Evolutionary conservation across 139 green algal species (phyloP).

Genomic region (Yamagishiella unicocca): DNA sequence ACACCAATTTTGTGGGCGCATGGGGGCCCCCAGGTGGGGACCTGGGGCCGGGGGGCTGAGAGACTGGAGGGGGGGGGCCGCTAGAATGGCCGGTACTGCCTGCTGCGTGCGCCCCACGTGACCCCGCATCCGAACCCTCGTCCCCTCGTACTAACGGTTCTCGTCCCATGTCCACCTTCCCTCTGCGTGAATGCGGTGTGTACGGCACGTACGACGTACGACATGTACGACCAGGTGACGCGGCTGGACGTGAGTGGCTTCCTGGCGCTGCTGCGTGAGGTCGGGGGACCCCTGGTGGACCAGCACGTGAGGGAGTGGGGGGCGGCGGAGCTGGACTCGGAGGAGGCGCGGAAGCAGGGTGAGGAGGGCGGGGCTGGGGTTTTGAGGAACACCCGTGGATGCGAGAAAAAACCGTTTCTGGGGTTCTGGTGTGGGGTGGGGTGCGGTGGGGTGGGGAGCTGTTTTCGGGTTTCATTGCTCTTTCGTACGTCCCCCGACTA

Average conservation of each 20-base stretch:
- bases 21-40: too few species aligned
- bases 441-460: neutral
- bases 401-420: neutral
- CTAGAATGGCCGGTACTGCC: too few species aligned
- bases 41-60: too few species aligned
- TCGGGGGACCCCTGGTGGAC: neutral
- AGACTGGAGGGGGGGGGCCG: too few species aligned
- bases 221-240: constrained; percentile 2
- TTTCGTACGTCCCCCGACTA: neutral
- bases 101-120: too few species aligned
- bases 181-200: too few species aligned
- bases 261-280: constrained; percentile 33
- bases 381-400: neutral
- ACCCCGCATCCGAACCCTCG: too few species aligned
- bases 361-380: neutral
- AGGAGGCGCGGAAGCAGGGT: neutral
- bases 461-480: neutral
- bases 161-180: too few species aligned
- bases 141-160: too few species aligned
- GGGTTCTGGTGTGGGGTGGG: neutral
- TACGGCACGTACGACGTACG: too few species aligned
- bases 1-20: too few species aligned
- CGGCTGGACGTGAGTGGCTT: constrained; percentile 27
- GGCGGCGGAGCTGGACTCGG: neutral
- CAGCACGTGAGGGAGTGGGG: constrained; percentile 24